Evolutionary conservation across 1,284 basidiomycete genomes (phyloP), one percentile per base, ranked within the genome.

Genomic region (Pseudozyma sp.): DNA sequence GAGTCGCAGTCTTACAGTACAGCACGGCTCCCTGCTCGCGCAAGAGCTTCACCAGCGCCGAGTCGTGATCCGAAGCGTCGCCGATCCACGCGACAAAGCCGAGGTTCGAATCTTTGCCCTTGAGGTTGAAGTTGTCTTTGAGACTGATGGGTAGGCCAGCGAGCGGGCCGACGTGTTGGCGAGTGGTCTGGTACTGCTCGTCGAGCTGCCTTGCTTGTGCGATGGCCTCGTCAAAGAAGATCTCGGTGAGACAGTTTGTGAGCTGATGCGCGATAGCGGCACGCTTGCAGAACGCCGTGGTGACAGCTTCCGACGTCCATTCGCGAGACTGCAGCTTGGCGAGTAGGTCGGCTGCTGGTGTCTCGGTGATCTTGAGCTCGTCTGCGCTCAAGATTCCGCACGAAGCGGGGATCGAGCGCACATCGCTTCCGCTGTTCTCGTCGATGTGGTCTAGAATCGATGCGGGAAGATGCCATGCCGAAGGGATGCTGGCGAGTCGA

Each of bases 241-340:
- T 55, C 54, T 73, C 70, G 37, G 70, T 68, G 49, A 73, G 70
- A 49, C 70, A 73, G 61, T 73, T 73, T 46, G 65, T 68, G 46
- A 77, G 62, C 30, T 77, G 74, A 31, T 77, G 74, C n/a, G 74
- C 74, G 37, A 77, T 70, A 3, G 70, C 66, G 14, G 74, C 74
- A 13, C 70, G 66, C 51, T 77, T 77, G 58, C 74, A 73, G 48
- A 77, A 77, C 11, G 74, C 74, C 3, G 46, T 55, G 10, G 67
- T 70, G 44, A 74, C 74, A 0, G 47, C 54, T 33, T 66, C 59
- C 4, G 74, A 67, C 3, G 59, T 57, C 68, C 73, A 75, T 7
- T 34, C 51, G 7, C 66, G 58, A 4, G 51, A 49, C 4, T 47
- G 37, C 10, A 73, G 60, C 11, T 53, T 62, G 42, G 40, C 33